phyloP scores from a whole-genome alignment of 306 rosid species.

The Cicer judaicum region DNA sequence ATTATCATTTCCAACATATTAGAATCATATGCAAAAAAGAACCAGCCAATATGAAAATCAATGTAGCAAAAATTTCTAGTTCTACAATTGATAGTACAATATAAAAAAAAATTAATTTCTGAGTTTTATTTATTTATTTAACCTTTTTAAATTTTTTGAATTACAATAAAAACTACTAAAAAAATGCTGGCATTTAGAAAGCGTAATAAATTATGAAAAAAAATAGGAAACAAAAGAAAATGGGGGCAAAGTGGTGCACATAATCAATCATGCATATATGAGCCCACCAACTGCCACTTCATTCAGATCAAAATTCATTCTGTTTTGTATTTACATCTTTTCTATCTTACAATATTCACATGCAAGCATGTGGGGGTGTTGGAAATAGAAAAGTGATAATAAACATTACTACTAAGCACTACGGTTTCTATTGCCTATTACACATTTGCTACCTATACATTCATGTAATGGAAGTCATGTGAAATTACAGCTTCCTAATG shows the following conservation, averaged over 20 bases:
- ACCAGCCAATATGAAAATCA: background rate
- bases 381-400: conserved; percentile 39
- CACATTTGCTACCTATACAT: conserved; percentile 37
- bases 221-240: conserved; percentile 50
- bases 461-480: conserved; percentile 62
- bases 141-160: background rate
- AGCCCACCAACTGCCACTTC: conserved; percentile 64
- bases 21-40: conserved; percentile 5
- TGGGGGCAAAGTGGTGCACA: conserved; percentile 59
- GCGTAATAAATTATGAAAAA: conserved; percentile 9
- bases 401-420: conserved; percentile 18
- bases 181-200: conserved; percentile 25
- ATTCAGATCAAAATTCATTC: conserved; percentile 34
- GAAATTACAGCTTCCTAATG: conserved; percentile 75
- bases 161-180: conserved; percentile 28
- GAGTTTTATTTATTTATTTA: background rate
- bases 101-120: background rate
- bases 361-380: conserved; percentile 68
- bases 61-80: background rate
- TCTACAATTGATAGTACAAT: background rate
- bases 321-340: conserved; percentile 14
- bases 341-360: conserved; percentile 61
- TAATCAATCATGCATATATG: conserved; percentile 57
- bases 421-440: conserved; percentile 38
- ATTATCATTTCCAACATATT: background rate